These are phyloP conservation scores for Nyssa sinensis DNA, from an alignment of 148 eudicot species.

Conservation along the genomic window DNA sequence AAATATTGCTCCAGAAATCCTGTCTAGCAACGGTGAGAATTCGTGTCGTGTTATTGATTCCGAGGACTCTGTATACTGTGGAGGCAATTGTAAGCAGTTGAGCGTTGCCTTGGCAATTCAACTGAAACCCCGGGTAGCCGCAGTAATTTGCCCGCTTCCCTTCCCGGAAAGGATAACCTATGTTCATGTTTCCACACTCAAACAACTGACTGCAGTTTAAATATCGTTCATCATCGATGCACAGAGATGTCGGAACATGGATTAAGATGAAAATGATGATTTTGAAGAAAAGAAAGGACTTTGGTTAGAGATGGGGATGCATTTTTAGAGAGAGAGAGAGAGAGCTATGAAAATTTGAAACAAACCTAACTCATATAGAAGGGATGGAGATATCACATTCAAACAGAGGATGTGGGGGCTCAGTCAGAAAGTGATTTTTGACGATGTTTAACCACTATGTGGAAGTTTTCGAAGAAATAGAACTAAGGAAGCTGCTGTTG, in stretches of 20 bases:
- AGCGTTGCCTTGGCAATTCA: not conserved
- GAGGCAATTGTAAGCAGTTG: not conserved
- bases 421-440: too few relatives aligned
- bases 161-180: slow-evolving; percentile 10
- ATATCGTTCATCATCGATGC: not conserved
- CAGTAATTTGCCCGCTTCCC: slow-evolving; percentile 11
- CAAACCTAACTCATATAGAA: too few relatives aligned
- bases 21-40: slow-evolving; percentile 1
- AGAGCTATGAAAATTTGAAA: too few relatives aligned
- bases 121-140: slow-evolving; percentile 9
- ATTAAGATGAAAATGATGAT: not conserved
- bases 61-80: not conserved
- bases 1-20: not conserved
- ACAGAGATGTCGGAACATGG: not conserved
- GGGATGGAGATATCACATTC: too few relatives aligned
- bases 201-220: not conserved
- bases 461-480: too few relatives aligned
- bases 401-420: too few relatives aligned
- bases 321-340: too few relatives aligned
- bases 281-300: too few relatives aligned
- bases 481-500: too few relatives aligned
- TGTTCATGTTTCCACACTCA: not conserved
- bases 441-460: too few relatives aligned
- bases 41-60: not conserved
- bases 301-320: not conserved